These are phyloP conservation scores for Arachnopeziza araneosa DNA, from an alignment of 2,329 filamentous ascomycete genomes.

Conservation along the genomic window DNA sequence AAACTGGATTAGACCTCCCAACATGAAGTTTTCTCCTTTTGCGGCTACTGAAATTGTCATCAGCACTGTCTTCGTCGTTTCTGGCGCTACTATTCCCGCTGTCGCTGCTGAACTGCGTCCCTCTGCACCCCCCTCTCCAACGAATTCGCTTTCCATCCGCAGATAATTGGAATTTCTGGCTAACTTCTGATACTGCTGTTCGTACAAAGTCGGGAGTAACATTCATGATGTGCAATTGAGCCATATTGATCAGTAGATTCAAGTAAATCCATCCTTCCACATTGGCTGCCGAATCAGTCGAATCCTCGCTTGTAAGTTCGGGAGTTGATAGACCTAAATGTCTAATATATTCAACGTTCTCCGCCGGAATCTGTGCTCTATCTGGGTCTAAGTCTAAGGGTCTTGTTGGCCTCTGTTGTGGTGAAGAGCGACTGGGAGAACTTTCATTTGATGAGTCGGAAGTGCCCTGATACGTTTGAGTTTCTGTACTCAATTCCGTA, in stretches of 20 bases:
- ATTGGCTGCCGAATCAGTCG: constrained; percentile 51
- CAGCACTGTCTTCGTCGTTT: constrained; percentile 31
- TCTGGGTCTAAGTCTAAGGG: constrained; percentile 73
- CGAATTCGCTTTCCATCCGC: constrained; percentile 71
- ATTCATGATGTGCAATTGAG: constrained; percentile 79
- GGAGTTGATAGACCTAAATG: constrained; percentile 64
- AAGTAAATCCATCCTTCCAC: constrained; percentile 76
- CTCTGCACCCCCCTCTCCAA: constrained; percentile 66
- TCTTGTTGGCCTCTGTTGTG: constrained; percentile 71
- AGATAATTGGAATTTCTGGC: constrained; percentile 71
- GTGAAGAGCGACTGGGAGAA: constrained; percentile 29
- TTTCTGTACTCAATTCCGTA: background rate
- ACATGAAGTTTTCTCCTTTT: constrained; percentile 22
- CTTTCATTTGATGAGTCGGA: constrained; percentile 11
- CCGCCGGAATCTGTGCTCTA: constrained; percentile 65
- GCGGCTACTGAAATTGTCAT: constrained; percentile 11
- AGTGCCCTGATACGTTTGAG: constrained; percentile 20
- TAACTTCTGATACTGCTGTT: constrained; percentile 63
- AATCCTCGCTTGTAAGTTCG: constrained; percentile 42
- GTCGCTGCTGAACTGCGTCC: constrained; percentile 62
- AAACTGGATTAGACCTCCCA: background rate
- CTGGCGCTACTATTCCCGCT: constrained; percentile 46
- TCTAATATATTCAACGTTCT: constrained; percentile 76
- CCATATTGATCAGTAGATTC: constrained; percentile 74
- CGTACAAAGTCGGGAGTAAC: constrained; percentile 75